phyloP scores from a whole-genome alignment of 306 rosid species.

The Vigna reflexopilosa region DNA sequence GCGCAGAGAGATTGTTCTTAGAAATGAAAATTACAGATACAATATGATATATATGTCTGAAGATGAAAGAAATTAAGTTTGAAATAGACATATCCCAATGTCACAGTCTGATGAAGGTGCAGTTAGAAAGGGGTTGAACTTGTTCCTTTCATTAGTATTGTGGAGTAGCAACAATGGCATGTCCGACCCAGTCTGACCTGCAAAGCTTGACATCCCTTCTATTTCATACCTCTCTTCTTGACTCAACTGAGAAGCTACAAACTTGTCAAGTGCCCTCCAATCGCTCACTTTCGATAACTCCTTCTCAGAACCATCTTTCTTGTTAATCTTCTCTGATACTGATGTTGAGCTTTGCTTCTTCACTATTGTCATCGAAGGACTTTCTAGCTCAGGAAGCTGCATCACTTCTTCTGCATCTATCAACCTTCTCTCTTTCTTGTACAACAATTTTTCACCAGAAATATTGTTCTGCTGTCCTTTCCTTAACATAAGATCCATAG shows the following conservation, averaged over 20 bases:
- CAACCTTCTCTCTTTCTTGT: slow-evolving; percentile 77
- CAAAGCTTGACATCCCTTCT: slow-evolving; percentile 64
- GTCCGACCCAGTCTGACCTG: slow-evolving; percentile 13
- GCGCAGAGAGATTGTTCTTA: slow-evolving; percentile 44
- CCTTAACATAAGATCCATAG: slow-evolving; percentile 62
- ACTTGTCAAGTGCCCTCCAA: slow-evolving; percentile 95
- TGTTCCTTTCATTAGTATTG: slow-evolving; percentile 56
- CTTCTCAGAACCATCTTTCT: slow-evolving; percentile 53
- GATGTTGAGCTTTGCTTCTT: slow-evolving; percentile 61
- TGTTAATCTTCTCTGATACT: slow-evolving; percentile 47
- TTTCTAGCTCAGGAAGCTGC: slow-evolving; percentile 80
- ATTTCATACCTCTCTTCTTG: slow-evolving; percentile 63
- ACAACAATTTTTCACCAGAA: slow-evolving; percentile 58
- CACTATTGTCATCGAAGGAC: slow-evolving; percentile 70
- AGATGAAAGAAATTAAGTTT: slow-evolving; percentile 46
- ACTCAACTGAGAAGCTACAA: slow-evolving; percentile 94
- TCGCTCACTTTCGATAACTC: slow-evolving; percentile 64
- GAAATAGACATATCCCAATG: slow-evolving; percentile 94
- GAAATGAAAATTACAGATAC: slow-evolving; percentile 46
- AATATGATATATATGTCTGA: slow-evolving; percentile 34
- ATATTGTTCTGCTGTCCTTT: slow-evolving; percentile 52
- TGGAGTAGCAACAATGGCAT: slow-evolving; percentile 65
- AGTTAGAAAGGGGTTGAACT: slow-evolving; percentile 68
- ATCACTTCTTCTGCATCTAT: slow-evolving; percentile 62
- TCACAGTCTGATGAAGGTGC: slow-evolving; percentile 70